Conservation (phyloP, 75 land plant genomes). For the Sequoia sempervirens region DNA sequence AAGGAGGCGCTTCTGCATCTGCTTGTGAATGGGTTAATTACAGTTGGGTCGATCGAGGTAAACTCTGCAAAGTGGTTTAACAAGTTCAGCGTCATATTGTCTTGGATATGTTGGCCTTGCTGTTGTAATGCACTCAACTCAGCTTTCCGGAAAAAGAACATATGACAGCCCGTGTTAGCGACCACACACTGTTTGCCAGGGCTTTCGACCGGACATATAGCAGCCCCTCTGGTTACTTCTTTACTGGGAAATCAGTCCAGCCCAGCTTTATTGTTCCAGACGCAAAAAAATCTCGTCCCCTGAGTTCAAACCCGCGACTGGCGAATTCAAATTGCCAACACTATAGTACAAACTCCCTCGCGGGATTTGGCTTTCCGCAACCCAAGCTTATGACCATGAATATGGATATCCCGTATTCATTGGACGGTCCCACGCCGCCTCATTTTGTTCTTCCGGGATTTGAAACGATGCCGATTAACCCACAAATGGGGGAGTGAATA, state of each 20-base stretch:
- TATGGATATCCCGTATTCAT: not conserved
- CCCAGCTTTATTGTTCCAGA: not conserved
- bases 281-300: not conserved
- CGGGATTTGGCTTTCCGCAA: no score
- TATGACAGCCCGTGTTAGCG: not conserved
- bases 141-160: not conserved
- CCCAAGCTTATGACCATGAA: no score
- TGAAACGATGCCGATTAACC: not conserved
- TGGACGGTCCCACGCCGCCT: not conserved
- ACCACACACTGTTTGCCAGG: not conserved
- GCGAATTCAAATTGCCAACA: no score
- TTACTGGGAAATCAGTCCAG: not conserved
- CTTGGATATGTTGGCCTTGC: not conserved
- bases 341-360: no score
- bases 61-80: not conserved
- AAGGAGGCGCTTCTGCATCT: not conserved
- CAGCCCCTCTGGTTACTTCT: not conserved
- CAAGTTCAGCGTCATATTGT: conserved; percentile 20
- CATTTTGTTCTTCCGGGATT: not conserved
- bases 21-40: not conserved
- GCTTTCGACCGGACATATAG: not conserved
- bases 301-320: not conserved
- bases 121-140: not conserved
- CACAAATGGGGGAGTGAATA: no score
- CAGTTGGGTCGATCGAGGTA: not conserved